Evolutionary conservation across 441 rosid genomes (phyloP).

Genomic region (Bocquillonia castaneifolia): DNA sequence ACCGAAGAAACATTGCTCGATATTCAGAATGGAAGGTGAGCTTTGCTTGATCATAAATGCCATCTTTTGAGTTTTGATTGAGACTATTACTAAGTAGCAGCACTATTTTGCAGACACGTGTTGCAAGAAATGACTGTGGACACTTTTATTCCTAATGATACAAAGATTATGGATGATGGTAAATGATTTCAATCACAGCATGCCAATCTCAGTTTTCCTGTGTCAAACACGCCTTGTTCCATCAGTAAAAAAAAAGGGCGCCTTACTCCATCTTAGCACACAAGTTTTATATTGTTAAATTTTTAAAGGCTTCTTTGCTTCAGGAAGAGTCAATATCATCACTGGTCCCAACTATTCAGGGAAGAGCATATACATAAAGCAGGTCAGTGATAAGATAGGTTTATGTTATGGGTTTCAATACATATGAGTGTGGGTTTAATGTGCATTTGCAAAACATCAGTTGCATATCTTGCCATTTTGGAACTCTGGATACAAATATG

Average conservation of each 20-base stretch:
- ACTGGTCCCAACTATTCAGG: conserved; percentile 99
- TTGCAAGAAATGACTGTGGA: conserved; percentile 98
- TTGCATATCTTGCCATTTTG: background rate
- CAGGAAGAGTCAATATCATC: conserved; percentile 80
- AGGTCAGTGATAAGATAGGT: conserved; percentile 39
- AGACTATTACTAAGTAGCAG: conserved; percentile 11
- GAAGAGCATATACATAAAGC: conserved; percentile 93
- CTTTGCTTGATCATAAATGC: conserved; percentile 9
- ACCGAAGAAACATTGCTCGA: conserved; percentile 64
- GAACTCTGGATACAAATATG: background rate
- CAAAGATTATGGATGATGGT: conserved; percentile 64
- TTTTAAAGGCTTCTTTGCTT: conserved; percentile 26
- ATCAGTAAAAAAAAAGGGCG: too few relatives aligned
- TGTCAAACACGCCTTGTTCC: conserved; percentile 16
- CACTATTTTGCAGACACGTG: conserved; percentile 62
- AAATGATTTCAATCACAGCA: conserved; percentile 22
- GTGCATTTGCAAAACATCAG: background rate
- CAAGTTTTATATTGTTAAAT: conserved; percentile 19
- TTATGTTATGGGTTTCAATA: background rate
- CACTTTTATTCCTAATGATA: conserved; percentile 92
- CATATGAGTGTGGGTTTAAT: background rate
- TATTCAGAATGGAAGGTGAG: conserved; percentile 83
- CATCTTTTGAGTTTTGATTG: background rate
- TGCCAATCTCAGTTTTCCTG: conserved; percentile 12
- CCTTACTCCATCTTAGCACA: conserved; percentile 19